phyloP scores from a whole-genome alignment of 164 flowering plant species.

The Tetrastigma voinierianum region DNA sequence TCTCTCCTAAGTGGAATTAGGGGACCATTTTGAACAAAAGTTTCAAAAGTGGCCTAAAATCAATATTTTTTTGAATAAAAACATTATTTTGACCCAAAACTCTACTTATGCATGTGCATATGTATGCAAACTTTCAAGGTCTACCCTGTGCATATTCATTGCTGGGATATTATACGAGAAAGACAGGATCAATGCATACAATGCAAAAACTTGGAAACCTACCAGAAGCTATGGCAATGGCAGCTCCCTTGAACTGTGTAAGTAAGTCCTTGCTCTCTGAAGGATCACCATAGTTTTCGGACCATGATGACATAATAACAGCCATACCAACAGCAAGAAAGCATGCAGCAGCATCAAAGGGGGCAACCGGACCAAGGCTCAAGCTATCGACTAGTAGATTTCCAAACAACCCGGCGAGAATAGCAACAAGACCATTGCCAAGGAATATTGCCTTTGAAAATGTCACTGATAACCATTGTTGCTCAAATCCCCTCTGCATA shows the following conservation, averaged over 20 bases:
- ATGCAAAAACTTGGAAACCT: constrained; percentile 11
- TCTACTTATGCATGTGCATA: not conserved
- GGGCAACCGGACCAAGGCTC: constrained; percentile 89
- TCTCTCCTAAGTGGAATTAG: too few species aligned
- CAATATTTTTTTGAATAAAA: too few species aligned
- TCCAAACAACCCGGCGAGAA: constrained; percentile 80
- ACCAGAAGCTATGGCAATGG: constrained; percentile 96
- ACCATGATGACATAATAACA: constrained; percentile 81
- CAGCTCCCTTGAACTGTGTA: constrained; percentile 89
- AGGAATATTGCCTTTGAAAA: constrained; percentile 95
- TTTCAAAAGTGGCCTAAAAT: too few species aligned
- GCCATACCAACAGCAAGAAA: constrained; percentile 95
- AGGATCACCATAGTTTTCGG: constrained; percentile 89
- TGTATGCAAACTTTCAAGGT: not conserved
- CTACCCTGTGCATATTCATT: not conserved
- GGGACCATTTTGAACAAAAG: too few species aligned
- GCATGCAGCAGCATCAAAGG: constrained; percentile 95
- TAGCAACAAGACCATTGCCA: constrained; percentile 95
- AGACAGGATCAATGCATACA: not conserved
- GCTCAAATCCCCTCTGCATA: constrained; percentile 85
- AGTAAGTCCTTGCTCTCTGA: constrained; percentile 92
- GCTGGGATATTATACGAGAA: not conserved
- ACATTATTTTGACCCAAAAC: too few species aligned
- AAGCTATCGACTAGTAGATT: constrained; percentile 74
- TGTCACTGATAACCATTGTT: constrained; percentile 91